Evolutionary conservation across 202 grass and related monocot genomes (phyloP).

Genomic region (Dendrocalamus latiflorus): DNA sequence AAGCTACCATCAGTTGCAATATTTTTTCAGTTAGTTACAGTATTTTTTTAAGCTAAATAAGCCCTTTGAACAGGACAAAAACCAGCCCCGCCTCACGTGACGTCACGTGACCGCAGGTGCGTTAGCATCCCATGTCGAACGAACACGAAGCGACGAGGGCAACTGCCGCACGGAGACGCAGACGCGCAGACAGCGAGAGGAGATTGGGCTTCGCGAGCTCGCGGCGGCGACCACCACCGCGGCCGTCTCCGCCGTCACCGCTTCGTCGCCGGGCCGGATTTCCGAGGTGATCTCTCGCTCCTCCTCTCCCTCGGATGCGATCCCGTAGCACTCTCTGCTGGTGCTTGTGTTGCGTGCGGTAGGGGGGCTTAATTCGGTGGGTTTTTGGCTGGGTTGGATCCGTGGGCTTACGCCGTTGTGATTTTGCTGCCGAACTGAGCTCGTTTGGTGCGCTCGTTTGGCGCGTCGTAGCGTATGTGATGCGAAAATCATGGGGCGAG

Average conservation of each 20-base stretch:
- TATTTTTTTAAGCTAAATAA: too few relatives aligned
- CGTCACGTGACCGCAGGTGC: constrained; percentile 22
- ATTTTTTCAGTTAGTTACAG: too few relatives aligned
- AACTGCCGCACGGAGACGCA: background rate
- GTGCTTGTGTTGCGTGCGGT: background rate
- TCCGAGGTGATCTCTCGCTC: background rate
- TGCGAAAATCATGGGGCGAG: background rate
- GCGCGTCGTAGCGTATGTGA: background rate
- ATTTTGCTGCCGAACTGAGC: background rate
- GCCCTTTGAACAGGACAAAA: too few relatives aligned
- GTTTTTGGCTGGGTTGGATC: background rate
- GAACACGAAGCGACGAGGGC: background rate
- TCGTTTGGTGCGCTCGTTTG: background rate
- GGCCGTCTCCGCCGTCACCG: background rate
- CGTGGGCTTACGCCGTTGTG: background rate
- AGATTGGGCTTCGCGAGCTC: background rate
- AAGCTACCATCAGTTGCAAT: too few relatives aligned
- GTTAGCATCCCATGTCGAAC: background rate
- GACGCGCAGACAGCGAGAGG: background rate
- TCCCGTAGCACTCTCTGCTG: background rate
- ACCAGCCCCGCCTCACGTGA: background rate
- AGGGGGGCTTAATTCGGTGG: background rate
- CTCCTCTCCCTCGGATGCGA: background rate
- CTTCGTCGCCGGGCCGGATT: background rate
- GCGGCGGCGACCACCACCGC: background rate